Percentiles rank a stretch among this genome's conserved stretches.
Evolutionary conservation across 371 early-diverging fungal species (phyloP).

Genomic region (Apophysomyces ossiformis): DNA sequence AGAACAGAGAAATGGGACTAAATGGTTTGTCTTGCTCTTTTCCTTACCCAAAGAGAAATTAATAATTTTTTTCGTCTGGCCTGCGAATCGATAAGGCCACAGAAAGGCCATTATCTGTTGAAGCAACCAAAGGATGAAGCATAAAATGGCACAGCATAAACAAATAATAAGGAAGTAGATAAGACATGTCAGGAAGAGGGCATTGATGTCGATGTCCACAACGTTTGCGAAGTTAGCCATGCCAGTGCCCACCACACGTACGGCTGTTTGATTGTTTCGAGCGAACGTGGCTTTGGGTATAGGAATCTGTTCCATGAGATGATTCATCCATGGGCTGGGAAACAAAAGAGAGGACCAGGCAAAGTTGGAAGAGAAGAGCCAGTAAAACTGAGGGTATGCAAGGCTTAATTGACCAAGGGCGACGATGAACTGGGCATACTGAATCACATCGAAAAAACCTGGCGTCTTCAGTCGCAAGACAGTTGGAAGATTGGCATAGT

Average conservation of each 20-base stretch:
- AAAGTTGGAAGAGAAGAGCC: conserved; percentile 57
- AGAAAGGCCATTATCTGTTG: conserved; percentile 13
- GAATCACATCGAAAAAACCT: conserved; percentile 58
- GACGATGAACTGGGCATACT: conserved; percentile 60
- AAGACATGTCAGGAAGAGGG: conserved; percentile 37
- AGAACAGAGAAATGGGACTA: background rate
- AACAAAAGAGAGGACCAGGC: conserved; percentile 60
- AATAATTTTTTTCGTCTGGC: conserved; percentile 14
- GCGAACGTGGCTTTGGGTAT: background rate
- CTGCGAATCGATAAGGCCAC: conserved; percentile 16
- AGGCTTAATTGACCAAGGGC: conserved; percentile 53
- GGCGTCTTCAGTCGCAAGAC: conserved; percentile 56
- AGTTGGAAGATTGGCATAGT: conserved; percentile 55
- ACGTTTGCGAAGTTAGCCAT: conserved; percentile 47
- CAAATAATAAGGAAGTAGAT: conserved; percentile 35
- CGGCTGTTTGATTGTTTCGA: background rate
- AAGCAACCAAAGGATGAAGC: conserved; percentile 15
- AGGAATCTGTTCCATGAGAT: background rate
- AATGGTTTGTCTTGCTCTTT: background rate
- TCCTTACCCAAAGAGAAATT: conserved; percentile 24
- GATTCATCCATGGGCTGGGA: conserved; percentile 24
- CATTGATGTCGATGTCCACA: conserved; percentile 36
- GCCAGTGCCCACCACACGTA: conserved; percentile 30
- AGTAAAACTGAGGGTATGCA: conserved; percentile 57
- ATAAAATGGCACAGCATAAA: conserved; percentile 23